phyloP scores from a whole-genome alignment of 1,284 basidiomycete genomes.

The Paramarasmius palmivorus region DNA sequence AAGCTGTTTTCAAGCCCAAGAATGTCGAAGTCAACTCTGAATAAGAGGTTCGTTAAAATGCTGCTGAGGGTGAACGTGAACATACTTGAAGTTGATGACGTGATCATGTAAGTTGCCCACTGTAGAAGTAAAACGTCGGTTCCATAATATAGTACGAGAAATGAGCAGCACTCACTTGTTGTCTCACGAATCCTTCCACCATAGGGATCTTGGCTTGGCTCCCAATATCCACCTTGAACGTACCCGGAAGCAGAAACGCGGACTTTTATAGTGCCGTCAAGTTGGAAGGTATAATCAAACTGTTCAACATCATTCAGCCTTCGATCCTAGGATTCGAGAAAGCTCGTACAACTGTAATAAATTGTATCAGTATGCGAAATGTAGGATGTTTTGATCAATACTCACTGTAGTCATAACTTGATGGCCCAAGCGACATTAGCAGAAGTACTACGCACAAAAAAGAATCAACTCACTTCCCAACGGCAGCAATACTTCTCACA shows the following conservation, averaged over 20 bases:
- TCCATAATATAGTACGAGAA: slow-evolving; percentile 15
- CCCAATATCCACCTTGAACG: slow-evolving; percentile 63
- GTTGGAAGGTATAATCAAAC: slow-evolving; percentile 68
- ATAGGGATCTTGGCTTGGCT: slow-evolving; percentile 47
- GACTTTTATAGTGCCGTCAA: slow-evolving; percentile 69
- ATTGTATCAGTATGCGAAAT: not conserved
- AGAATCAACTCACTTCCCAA: slow-evolving; percentile 55
- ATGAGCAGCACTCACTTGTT: not conserved
- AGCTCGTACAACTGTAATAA: not conserved
- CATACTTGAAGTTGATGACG: slow-evolving; percentile 60
- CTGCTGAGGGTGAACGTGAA: not conserved
- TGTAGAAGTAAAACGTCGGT: slow-evolving; percentile 17
- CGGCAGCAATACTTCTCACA: slow-evolving; percentile 56
- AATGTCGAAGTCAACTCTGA: slow-evolving; percentile 58
- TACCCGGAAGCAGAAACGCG: slow-evolving; percentile 68
- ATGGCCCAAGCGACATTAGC: no score
- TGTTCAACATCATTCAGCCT: slow-evolving; percentile 16
- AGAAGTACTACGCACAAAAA: no score
- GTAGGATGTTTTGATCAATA: slow-evolving; percentile 10
- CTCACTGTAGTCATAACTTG: slow-evolving; percentile 61
- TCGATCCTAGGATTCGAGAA: not conserved
- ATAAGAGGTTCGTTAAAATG: slow-evolving; percentile 12
- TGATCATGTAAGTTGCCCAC: slow-evolving; percentile 74
- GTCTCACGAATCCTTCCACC: slow-evolving; percentile 19
- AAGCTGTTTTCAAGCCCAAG: slow-evolving; percentile 60